Evolutionary conservation across 495 filamentous ascomycete species (phyloP).

Genomic region (Lindgomyces ingoldianus): DNA sequence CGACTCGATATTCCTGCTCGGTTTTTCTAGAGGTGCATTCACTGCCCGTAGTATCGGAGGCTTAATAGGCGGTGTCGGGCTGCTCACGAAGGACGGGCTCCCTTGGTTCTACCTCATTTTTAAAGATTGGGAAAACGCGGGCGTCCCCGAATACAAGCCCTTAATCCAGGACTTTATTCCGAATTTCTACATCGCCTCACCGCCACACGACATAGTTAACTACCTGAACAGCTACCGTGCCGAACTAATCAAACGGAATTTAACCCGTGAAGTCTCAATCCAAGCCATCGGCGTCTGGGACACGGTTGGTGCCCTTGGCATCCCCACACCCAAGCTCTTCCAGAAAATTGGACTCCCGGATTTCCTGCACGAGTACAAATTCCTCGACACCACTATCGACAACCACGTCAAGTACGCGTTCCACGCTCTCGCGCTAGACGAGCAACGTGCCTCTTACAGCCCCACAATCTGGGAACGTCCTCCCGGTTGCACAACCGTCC

Average conservation of each 20-base stretch:
- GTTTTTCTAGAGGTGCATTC: conserved; percentile 49
- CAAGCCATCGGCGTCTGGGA: conserved; percentile 31
- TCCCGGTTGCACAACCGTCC: conserved; percentile 15
- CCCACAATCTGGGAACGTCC: conserved; percentile 40
- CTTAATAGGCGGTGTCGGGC: conserved; percentile 46
- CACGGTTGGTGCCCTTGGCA: conserved; percentile 23
- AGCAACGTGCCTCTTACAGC: conserved; percentile 24
- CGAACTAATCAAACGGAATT: neutral
- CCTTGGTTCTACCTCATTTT: conserved; percentile 37
- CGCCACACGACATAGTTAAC: neutral
- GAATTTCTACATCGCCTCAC: conserved; percentile 13
- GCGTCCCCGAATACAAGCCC: conserved; percentile 23
- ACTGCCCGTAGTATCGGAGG: conserved; percentile 45
- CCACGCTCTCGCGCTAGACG: conserved; percentile 29
- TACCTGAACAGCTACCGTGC: neutral
- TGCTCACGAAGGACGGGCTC: conserved; percentile 33
- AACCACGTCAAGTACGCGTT: conserved; percentile 33
- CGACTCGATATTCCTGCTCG: conserved; percentile 47
- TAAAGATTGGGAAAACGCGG: conserved; percentile 37
- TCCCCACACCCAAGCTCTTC: conserved; percentile 31
- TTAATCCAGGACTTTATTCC: neutral
- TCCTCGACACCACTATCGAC: conserved; percentile 33
- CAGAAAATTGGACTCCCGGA: conserved; percentile 17
- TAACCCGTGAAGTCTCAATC: conserved; percentile 14
- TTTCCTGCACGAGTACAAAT: conserved; percentile 26